Evolutionary conservation across 495 filamentous ascomycete genomes (phyloP).

Genomic region (Aspergillus hancockii): DNA sequence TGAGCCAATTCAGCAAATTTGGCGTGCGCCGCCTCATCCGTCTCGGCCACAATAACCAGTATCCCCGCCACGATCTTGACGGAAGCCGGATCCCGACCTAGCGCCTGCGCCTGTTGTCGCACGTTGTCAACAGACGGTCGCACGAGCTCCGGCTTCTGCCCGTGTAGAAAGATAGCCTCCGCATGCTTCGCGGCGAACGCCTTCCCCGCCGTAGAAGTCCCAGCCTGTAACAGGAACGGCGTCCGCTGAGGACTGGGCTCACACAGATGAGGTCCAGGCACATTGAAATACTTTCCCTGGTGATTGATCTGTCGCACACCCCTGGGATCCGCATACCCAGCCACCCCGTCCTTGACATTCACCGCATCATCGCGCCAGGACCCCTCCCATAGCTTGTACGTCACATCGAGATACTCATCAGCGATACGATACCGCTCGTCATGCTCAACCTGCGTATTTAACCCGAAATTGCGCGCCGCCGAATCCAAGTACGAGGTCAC

Average conservation of each 20-base stretch:
- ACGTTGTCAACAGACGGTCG: constrained; percentile 49
- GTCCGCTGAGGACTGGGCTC: constrained; percentile 67
- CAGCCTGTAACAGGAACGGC: constrained; percentile 66
- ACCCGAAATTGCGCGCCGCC: constrained; percentile 62
- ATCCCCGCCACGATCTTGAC: constrained; percentile 56
- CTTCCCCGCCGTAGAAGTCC: constrained; percentile 61
- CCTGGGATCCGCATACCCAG: constrained; percentile 56
- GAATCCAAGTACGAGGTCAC: constrained; percentile 68
- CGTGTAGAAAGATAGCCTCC: constrained; percentile 54
- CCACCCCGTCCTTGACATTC: constrained; percentile 32
- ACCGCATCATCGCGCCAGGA: constrained; percentile 70
- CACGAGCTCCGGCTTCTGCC: constrained; percentile 48
- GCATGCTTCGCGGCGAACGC: constrained; percentile 63
- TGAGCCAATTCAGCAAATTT: constrained; percentile 50
- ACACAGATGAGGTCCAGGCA: constrained; percentile 65
- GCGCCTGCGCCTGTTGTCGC: constrained; percentile 41
- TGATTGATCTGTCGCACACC: constrained; percentile 66
- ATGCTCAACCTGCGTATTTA: constrained; percentile 59
- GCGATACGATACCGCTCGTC: constrained; percentile 68
- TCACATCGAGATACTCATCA: constrained; percentile 66
- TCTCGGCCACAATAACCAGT: constrained; percentile 51
- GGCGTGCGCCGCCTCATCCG: constrained; percentile 52
- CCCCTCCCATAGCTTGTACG: constrained; percentile 68
- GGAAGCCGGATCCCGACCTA: constrained; percentile 46
- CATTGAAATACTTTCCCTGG: constrained; percentile 62